Evolutionary conservation across 768 basidiomycete species (phyloP).

Genomic region (Omphalotus guepiniiformis): DNA sequence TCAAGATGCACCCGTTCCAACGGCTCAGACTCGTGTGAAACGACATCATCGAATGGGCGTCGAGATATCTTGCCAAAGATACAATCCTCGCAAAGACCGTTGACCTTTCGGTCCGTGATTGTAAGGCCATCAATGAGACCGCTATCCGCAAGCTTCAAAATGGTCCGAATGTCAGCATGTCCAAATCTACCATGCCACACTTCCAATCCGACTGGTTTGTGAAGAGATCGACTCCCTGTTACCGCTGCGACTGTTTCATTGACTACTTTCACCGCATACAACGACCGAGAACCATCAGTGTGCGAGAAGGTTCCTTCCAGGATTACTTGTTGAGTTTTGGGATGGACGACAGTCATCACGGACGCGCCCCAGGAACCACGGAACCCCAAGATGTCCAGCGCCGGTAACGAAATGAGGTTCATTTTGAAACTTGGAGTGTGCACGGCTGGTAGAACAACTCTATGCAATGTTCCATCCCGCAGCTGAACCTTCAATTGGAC

Average conservation of each 20-base stretch:
- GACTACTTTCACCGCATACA: background rate
- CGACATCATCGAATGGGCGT: slow-evolving; percentile 6
- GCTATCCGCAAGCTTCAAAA: background rate
- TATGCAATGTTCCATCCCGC: background rate
- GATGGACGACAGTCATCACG: background rate
- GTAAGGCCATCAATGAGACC: background rate
- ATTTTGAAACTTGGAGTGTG: background rate
- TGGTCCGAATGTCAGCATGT: background rate
- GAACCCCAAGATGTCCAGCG: background rate
- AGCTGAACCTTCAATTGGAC: background rate
- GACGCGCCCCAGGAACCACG: background rate
- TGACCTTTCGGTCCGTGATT: background rate
- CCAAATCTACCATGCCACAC: slow-evolving; percentile 1
- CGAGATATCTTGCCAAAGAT: background rate
- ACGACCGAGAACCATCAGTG: background rate
- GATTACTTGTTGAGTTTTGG: background rate
- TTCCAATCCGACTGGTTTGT: background rate
- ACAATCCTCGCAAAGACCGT: background rate
- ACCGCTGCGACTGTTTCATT: too few relatives aligned
- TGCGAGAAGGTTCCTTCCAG: background rate
- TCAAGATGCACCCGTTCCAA: slow-evolving; percentile 1
- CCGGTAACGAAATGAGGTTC: background rate
- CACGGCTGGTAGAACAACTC: background rate
- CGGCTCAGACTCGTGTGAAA: background rate
- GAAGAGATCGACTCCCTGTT: background rate